Percentiles rank a stretch among this genome's conserved stretches.
These are phyloP conservation scores for Trichoderma sp. DNA, from an alignment of 2,329 filamentous ascomycete genomes.

Conservation along the genomic window DNA sequence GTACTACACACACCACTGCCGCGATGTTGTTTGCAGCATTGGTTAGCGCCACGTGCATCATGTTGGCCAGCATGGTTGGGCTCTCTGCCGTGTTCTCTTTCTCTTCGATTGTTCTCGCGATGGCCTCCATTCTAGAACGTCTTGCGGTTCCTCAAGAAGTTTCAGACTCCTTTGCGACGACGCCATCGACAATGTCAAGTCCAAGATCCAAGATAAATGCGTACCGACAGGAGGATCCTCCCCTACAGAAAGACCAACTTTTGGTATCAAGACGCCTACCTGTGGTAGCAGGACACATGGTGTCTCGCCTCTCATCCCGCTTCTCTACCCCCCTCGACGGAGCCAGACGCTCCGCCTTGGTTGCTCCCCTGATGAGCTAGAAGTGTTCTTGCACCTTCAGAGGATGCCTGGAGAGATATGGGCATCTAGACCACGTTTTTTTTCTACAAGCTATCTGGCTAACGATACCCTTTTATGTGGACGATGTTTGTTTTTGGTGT, in stretches of 20 bases:
- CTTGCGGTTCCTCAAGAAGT: neutral
- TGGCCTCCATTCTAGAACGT: neutral
- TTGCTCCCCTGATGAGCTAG: constrained; percentile 6
- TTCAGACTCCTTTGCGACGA: neutral
- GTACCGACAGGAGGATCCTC: neutral
- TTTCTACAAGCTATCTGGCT: neutral
- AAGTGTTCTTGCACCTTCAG: neutral
- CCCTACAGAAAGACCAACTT: neutral
- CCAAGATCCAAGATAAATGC: neutral
- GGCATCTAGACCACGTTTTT: neutral
- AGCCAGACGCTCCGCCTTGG: neutral
- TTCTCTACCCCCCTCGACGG: neutral
- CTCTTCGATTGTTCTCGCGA: neutral
- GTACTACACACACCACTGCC: neutral
- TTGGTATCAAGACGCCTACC: neutral
- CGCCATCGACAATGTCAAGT: constrained; percentile 3
- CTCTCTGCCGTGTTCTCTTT: neutral
- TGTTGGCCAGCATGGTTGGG: neutral
- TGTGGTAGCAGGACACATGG: neutral
- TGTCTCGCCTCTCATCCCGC: neutral
- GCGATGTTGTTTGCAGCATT: neutral
- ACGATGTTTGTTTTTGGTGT: neutral
- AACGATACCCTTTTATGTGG: constrained; percentile 13
- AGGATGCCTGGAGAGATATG: neutral
- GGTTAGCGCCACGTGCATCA: neutral